These are phyloP conservation scores for Coemansia sp. DNA, from an alignment of 192 early-diverging fungal genomes.

Conservation along the genomic window DNA sequence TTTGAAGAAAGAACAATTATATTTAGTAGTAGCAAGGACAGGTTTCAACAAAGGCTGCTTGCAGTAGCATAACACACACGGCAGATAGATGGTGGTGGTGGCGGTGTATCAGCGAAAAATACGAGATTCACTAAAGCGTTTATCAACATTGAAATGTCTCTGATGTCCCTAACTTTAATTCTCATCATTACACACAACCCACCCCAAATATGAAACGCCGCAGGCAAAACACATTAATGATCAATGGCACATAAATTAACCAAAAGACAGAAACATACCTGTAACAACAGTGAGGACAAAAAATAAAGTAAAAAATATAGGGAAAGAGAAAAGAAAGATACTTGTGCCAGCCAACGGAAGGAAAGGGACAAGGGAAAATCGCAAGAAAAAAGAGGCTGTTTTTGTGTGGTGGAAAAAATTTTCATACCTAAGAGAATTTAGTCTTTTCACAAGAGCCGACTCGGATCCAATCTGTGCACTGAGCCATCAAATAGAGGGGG, in stretches of 20 bases:
- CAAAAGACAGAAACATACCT: neutral
- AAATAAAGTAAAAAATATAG: neutral
- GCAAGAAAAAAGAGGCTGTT: neutral
- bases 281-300: neutral
- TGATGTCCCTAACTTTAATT: conserved; percentile 9
- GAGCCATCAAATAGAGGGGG: too few relatives aligned
- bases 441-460: neutral
- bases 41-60: neutral
- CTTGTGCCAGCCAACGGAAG: too few relatives aligned
- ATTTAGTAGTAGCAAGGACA: neutral
- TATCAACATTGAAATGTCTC: conserved; percentile 7
- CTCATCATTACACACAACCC: neutral
- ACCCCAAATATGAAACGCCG: neutral
- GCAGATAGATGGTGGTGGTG: neutral
- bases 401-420: neutral
- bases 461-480: neutral
- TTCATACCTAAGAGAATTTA: neutral
- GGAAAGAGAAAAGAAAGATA: neutral
- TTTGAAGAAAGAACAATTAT: neutral
- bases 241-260: neutral
- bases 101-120: conserved; percentile 8
- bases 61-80: neutral
- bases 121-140: conserved; percentile 10
- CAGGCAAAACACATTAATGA: too few relatives aligned
- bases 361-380: neutral